Evolutionary conservation across 768 basidiomycete species (phyloP), one percentile per base, ranked within the genome.

Genomic region (Termitomyces sp.): DNA sequence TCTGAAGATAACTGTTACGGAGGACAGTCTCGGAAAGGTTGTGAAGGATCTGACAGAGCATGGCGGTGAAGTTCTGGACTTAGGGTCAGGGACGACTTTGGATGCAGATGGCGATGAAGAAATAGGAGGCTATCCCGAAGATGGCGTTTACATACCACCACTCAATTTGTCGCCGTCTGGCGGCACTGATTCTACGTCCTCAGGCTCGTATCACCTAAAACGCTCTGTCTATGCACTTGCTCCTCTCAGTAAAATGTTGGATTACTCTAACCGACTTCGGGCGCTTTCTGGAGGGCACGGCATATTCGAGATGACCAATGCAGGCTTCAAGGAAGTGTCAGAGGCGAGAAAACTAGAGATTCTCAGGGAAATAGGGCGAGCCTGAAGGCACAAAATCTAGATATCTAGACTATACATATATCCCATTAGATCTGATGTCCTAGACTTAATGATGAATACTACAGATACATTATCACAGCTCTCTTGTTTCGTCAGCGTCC

Each of bases 11-110:
- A 82, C 82, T 16, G 83, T 91, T 7, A 76, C 77, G 26, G 87
- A 88, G 61, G 83, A 86, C 58, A 78, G 77, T 57, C 74, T 94
- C 3, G 91, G 93, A 24, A 89, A 85, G 64, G 84, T 90, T 22
- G 82, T 93, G 46, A 91, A 87, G 65, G 93, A 95, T 64, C 73
- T 95, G n/a, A 89, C 88, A 10, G 91, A 93, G 67, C 82, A 87
- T 59, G 84, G 85, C 2, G 91, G 89, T n/a, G 90, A 93, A 67
- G 75, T 95, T 12, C 71, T 85, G 24, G 88, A 91, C 62, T 79
- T 94, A 22, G 81, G 77, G 4, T 74, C 79, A 40, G 80, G 78
- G n/a, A 65, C 74, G 5, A 63, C 69, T 30, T 58, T 69, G 6
- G 69, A 68, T 20, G 68, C 65, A 5, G 74, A 72, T 36, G 69